phyloP scores from a whole-genome alignment of 1,284 basidiomycete genomes.

The Rhodotorula glutinis region DNA sequence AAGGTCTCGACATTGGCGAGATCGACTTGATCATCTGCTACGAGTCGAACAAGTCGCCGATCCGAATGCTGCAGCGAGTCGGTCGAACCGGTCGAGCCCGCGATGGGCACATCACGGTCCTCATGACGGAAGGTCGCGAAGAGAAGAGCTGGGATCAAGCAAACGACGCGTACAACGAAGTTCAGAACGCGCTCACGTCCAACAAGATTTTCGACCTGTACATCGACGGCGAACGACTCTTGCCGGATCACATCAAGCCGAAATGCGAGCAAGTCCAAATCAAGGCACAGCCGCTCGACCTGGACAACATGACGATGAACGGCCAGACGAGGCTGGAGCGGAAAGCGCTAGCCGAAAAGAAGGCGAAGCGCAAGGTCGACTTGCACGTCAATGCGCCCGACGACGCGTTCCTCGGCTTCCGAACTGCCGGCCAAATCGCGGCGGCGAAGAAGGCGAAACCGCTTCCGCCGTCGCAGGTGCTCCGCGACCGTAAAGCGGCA shows the following conservation, averaged over 20 bases:
- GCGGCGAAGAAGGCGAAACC: constrained; percentile 19
- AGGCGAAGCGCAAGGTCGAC: constrained; percentile 41
- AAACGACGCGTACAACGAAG: constrained; percentile 78
- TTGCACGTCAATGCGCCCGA: constrained; percentile 44
- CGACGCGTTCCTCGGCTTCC: constrained; percentile 39
- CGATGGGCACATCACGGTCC: constrained; percentile 81
- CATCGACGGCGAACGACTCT: constrained; percentile 78
- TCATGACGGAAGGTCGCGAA: constrained; percentile 89
- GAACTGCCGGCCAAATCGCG: constrained; percentile 35
- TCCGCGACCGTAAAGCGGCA: constrained; percentile 27
- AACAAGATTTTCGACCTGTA: constrained; percentile 86
- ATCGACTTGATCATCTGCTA: constrained; percentile 98
- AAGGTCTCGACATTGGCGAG: constrained; percentile 98
- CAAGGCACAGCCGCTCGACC: constrained; percentile 48
- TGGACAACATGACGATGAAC: constrained; percentile 40
- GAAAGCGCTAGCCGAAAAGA: constrained; percentile 35
- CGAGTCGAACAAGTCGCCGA: constrained; percentile 92
- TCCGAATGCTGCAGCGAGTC: constrained; percentile 94
- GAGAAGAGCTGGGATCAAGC: constrained; percentile 84
- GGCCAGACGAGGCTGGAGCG: constrained; percentile 24
- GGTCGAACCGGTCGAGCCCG: constrained; percentile 94
- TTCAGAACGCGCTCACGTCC: constrained; percentile 82
- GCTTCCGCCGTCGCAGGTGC: constrained; percentile 18
- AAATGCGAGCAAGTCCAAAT: constrained; percentile 75
- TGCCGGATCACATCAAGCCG: constrained; percentile 75